Conservation (phyloP, 495 filamentous ascomycete genomes). For the Trichoderma reesei region DNA sequence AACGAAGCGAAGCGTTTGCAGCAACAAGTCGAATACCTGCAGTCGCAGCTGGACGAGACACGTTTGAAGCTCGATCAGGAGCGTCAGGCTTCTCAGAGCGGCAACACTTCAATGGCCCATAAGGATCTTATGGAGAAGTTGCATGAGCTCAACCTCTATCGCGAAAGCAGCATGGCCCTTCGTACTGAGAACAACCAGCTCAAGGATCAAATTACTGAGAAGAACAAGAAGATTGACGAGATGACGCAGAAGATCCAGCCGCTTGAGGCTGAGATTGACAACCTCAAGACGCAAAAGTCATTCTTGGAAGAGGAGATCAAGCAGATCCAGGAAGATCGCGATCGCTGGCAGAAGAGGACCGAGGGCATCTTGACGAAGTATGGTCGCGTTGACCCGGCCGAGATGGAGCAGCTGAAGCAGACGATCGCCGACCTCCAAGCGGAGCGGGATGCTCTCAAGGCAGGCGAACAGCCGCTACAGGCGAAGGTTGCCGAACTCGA, state of each 20-base stretch:
- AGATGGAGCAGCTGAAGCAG: conserved; percentile 76
- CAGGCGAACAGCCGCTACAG: conserved; percentile 49
- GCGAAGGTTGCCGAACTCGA: conserved; percentile 41
- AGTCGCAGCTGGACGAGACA: conserved; percentile 75
- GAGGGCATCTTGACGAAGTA: conserved; percentile 94
- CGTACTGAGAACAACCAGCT: conserved; percentile 75
- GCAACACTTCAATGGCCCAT: conserved; percentile 60
- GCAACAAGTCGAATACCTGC: conserved; percentile 80
- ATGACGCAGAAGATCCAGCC: conserved; percentile 71
- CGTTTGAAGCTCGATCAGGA: conserved; percentile 82
- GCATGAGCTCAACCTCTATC: conserved; percentile 87
- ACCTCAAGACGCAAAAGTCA: conserved; percentile 68
- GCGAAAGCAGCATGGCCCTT: conserved; percentile 83
- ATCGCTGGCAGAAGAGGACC: conserved; percentile 84
- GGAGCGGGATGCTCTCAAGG: conserved; percentile 59
- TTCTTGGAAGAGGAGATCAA: conserved; percentile 78
- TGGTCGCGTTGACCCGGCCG: conserved; percentile 85
- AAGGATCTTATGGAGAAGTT: conserved; percentile 87
- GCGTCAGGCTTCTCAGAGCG: conserved; percentile 63
- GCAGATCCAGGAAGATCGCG: conserved; percentile 75
- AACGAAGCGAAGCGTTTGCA: conserved; percentile 80
- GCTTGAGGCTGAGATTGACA: conserved; percentile 62
- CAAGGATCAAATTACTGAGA: conserved; percentile 62
- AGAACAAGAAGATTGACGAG: conserved; percentile 61
- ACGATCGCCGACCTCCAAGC: conserved; percentile 48